Conservation (phyloP, 1,284 basidiomycete species). For the Baeospora myosura region DNA sequence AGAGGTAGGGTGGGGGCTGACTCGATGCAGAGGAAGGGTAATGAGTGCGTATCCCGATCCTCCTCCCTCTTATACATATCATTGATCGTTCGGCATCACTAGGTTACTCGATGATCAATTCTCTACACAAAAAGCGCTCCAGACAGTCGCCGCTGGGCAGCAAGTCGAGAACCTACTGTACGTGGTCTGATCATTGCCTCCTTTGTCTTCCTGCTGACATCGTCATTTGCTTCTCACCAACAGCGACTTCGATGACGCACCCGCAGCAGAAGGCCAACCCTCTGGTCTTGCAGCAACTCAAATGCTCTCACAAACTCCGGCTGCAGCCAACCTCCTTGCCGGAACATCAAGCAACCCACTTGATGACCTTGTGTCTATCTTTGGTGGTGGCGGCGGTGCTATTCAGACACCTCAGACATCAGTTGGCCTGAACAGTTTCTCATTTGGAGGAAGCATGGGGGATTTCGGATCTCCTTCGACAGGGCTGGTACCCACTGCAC, state of each 20-base stretch:
- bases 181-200: slow-evolving; percentile 14
- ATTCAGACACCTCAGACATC: slow-evolving; percentile 19
- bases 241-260: slow-evolving; percentile 79
- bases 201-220: neutral
- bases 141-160: slow-evolving; percentile 84
- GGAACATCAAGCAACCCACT: slow-evolving; percentile 80
- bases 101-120: slow-evolving; percentile 57
- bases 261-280: slow-evolving; percentile 50
- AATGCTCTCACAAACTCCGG: slow-evolving; percentile 60
- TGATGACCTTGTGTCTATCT: slow-evolving; percentile 86
- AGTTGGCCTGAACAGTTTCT: slow-evolving; percentile 12
- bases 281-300: slow-evolving; percentile 71
- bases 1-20: slow-evolving; percentile 81
- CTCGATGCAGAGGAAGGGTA: slow-evolving; percentile 62
- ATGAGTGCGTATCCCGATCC: slow-evolving; percentile 62
- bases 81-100: slow-evolving; percentile 9
- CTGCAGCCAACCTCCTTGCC: slow-evolving; percentile 60
- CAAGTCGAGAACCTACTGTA: slow-evolving; percentile 88
- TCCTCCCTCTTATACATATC: slow-evolving; percentile 1
- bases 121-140: slow-evolving; percentile 76
- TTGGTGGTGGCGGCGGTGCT: slow-evolving; percentile 38
- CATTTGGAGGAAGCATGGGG: slow-evolving; percentile 13
- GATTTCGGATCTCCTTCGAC: slow-evolving; percentile 17
- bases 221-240: slow-evolving; percentile 2
- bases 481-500: slow-evolving; percentile 15